Evolutionary conservation across 805 yeast genomes (phyloP).

Genomic region (Candida qinlingensis): DNA sequence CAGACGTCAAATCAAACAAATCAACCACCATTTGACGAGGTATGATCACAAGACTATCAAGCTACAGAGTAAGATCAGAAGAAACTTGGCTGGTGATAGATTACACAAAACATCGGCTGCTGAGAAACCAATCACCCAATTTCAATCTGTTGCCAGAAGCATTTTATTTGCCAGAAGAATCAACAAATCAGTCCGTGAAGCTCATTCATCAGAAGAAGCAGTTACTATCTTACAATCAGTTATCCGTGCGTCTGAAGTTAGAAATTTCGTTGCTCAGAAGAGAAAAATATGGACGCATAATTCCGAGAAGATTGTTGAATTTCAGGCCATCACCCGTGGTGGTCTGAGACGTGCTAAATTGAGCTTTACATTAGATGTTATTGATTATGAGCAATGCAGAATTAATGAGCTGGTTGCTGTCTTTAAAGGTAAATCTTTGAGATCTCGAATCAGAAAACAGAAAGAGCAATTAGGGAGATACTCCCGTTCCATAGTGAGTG

Average conservation of each 20-base stretch:
- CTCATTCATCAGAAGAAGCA: slow-evolving; percentile 23
- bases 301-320: slow-evolving; percentile 22
- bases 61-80: slow-evolving; percentile 18
- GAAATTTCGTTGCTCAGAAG: slow-evolving; percentile 8
- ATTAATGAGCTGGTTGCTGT: slow-evolving; percentile 32
- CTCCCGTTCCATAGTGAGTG: slow-evolving; percentile 25
- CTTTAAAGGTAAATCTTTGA: slow-evolving; percentile 31
- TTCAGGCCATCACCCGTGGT: slow-evolving; percentile 60
- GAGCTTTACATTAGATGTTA: slow-evolving; percentile 20
- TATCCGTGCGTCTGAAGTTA: slow-evolving; percentile 22
- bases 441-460: slow-evolving; percentile 22
- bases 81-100: slow-evolving; percentile 1
- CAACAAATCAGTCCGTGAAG: slow-evolving; percentile 16
- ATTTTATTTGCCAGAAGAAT: slow-evolving; percentile 20
- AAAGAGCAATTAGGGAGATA: slow-evolving; percentile 1
- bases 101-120: slow-evolving; percentile 5
- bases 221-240: slow-evolving; percentile 37
- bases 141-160: slow-evolving; percentile 38
- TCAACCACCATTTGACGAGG: slow-evolving; percentile 11
- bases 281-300: slow-evolving; percentile 1
- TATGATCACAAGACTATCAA: slow-evolving; percentile 14
- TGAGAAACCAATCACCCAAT: slow-evolving; percentile 16
- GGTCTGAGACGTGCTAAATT: slow-evolving; percentile 22
- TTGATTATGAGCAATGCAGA: slow-evolving; percentile 24
- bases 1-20: slow-evolving; percentile 23